Conservation (phyloP, 768 basidiomycete species). For the Udeniomyces megalosporus region DNA sequence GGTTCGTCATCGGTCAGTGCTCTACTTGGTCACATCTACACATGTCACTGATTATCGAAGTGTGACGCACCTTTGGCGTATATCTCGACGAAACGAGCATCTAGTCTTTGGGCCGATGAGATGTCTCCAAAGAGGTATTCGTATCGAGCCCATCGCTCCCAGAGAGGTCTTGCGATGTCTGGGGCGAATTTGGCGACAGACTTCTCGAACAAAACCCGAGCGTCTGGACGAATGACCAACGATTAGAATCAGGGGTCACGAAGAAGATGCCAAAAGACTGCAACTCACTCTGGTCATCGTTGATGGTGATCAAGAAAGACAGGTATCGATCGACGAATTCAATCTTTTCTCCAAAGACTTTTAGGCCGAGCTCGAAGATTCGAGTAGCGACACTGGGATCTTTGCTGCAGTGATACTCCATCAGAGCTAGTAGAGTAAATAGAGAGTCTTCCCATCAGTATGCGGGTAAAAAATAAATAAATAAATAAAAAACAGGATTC, state of each 20-base stretch:
- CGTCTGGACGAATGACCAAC: constrained; percentile 42
- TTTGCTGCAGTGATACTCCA: constrained; percentile 84
- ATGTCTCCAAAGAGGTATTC: constrained; percentile 92
- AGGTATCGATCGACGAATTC: constrained; percentile 70
- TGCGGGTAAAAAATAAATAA: too few species aligned
- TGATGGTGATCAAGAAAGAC: constrained; percentile 80
- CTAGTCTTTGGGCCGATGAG: constrained; percentile 70
- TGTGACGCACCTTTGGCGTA: constrained; percentile 57
- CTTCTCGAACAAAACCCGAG: constrained; percentile 84
- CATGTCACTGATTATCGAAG: neutral
- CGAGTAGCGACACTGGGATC: constrained; percentile 62
- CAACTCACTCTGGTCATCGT: constrained; percentile 79
- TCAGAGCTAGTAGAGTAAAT: constrained; percentile 43
- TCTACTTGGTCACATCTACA: neutral
- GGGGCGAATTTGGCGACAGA: constrained; percentile 53
- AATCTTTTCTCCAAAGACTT: constrained; percentile 60
- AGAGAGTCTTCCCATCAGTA: too few species aligned
- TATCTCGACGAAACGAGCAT: constrained; percentile 70
- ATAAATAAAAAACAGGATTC: neutral
- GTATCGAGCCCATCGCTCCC: constrained; percentile 92
- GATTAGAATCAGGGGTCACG: neutral
- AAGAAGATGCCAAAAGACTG: neutral
- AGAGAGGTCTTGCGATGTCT: constrained; percentile 65
- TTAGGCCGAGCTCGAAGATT: constrained; percentile 87
- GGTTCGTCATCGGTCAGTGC: neutral